Base-by-base conservation (phyloP, 2,329 filamentous ascomycete species). In the Fusarium kyushuense region DNA sequence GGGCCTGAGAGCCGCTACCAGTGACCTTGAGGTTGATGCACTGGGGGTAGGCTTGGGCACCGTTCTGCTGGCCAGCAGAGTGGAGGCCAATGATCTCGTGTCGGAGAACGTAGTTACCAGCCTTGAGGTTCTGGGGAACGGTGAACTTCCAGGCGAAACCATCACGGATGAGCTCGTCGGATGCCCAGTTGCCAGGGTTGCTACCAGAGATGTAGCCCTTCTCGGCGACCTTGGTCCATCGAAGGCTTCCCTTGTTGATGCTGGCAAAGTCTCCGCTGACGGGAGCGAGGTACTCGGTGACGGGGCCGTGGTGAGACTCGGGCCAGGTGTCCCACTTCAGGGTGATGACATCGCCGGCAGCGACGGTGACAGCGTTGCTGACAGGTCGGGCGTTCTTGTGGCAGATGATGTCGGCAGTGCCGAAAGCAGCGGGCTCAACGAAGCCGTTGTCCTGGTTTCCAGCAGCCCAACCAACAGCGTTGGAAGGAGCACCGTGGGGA, bases 311-410 rank as follows among this genome's bases (percentile, higher is more conserved):
- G 79, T 92, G 84, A 55, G 82, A 84, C 12, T 84, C 81, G n/a
- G 89, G 89, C 90, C 90, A 92, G 17, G 80, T 80, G 59, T 83
- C 86, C 90, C 89, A 92, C 71, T 87, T 83, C 35, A 92, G 78
- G 60, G 85, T 80, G 69, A 92, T 76, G 11, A 81, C 81, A 66
- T 81, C 81, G 64, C 90, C 90, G 16, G 89, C 90, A n/a, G 82
- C 80, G 36, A 90, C 84, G 4, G 72, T 72, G 33, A 81, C 79
- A 19, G 78, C 78, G 55, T 79, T 76, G 38, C 76, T 61, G 12
- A 79, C 82, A 27, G 81, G 78, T 16, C 72, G 79, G 21, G 80
- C 81, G 21, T 69, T 75, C 61, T 79, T 79, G 75, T 84, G 82
- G 74, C 84, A 86, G 71, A 82, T 80, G 69, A 86, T 85, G 55